These are phyloP conservation scores for Penicillium sp. DNA, from an alignment of 2,329 filamentous ascomycete species.

Conservation along the genomic window DNA sequence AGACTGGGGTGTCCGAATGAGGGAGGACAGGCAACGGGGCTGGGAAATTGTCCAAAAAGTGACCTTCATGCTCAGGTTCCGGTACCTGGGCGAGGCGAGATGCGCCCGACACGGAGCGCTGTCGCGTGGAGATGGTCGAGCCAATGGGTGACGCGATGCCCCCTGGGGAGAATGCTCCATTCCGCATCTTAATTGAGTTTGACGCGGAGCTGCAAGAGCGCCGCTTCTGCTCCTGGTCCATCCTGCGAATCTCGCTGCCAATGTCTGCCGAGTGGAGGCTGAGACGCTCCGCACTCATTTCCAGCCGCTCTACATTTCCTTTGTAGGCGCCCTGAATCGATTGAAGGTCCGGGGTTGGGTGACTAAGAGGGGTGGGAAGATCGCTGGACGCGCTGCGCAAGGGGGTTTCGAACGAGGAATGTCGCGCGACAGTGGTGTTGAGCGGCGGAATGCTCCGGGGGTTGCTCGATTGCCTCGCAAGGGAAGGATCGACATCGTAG, in stretches of 20 bases:
- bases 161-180: conserved; percentile 42
- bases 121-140: conserved; percentile 43
- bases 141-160: conserved; percentile 41
- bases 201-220: conserved; percentile 43
- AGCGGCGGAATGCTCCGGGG: conserved; percentile 29
- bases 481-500: conserved; percentile 39
- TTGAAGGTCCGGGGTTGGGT: conserved; percentile 51
- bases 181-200: conserved; percentile 42
- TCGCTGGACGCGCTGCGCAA: conserved; percentile 42
- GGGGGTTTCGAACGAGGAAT: conserved; percentile 31
- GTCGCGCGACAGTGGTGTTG: conserved; percentile 24
- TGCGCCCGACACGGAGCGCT: conserved; percentile 35
- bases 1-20: conserved; percentile 12
- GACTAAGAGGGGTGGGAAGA: conserved; percentile 44
- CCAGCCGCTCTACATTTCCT: conserved; percentile 50
- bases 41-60: conserved; percentile 20
- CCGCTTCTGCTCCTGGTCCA: conserved; percentile 46
- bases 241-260: conserved; percentile 45
- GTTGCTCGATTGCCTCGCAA: conserved; percentile 23
- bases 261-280: conserved; percentile 48
- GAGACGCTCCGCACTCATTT: conserved; percentile 49
- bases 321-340: conserved; percentile 51
- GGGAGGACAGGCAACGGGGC: conserved; percentile 7
- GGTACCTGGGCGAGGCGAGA: conserved; percentile 41
- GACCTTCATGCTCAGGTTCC: conserved; percentile 39